Base-by-base conservation (phyloP, 257 asterid species). In the Eucommia ulmoides region DNA sequence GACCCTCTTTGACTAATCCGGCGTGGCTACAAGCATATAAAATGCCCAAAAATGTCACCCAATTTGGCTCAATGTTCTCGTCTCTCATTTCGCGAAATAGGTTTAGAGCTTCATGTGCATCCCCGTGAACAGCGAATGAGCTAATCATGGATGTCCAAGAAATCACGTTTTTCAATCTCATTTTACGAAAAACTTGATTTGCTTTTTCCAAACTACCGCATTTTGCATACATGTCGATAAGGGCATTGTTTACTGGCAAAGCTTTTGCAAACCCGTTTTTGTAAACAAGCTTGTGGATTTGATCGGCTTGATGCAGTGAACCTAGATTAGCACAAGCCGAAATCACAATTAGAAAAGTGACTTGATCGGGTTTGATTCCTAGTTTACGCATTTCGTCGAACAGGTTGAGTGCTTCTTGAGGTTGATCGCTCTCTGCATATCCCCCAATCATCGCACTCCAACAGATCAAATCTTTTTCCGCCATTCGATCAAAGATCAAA, bases 381-480 rank as follows among this genome's bases (percentile, higher is more conserved):
- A 25, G 41, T 50, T 48, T 47, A 65, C 56, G 80, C 93, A 86
- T 82, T 33, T 75, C 73, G 17, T 59, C 58, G 59, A 75, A 83
- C 61, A 86, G 59, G 53, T 70, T 60, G 12, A 82, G 77, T 38
- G 75, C 88, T 64, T 82, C 86, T 58, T 74, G 80, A 33, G 96
- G 88, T 42, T 50, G 65, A 38, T 64, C 79, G 12, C 88, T 79
- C 63, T 74, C 73, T 25, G 94, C 92, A 65, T 77, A 86, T 20
- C 92, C 80, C 45, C 85, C 68, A 49, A 86, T 77, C 93, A 86
- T 80, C 1, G 96, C 88, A 57, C 93, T 82, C 93, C 94, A 86
- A 57, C 88, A 82, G 24, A 86, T 69, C 56, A 82, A 55, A 65
- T 80, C 94, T 58, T 70, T 80, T n/a, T 70, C 60, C 8, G 46